A percentile compares a stretch with the other conserved stretches of the same genome.
Conservation (phyloP, 345 rosid species). For the Boechera divaricarpa region DNA sequence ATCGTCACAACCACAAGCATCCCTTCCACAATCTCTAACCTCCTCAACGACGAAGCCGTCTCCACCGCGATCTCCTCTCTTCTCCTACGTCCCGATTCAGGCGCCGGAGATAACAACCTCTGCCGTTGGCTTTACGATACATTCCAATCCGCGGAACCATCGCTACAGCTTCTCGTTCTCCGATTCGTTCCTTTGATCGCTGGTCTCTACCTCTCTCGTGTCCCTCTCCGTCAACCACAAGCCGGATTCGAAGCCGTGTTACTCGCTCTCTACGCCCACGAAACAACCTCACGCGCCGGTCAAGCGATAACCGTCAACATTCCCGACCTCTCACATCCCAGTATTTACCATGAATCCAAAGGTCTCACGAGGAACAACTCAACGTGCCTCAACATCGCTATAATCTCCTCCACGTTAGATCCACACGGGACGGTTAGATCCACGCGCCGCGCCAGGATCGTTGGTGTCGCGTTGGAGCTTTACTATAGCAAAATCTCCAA, state of each 20-base stretch:
- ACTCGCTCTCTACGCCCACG: constrained; percentile 80
- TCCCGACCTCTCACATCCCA: constrained; percentile 75
- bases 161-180: constrained; percentile 74
- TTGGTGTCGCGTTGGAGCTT: constrained; percentile 77
- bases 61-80: constrained; percentile 69
- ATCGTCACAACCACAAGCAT: constrained; percentile 50
- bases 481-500: constrained; percentile 60
- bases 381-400: constrained; percentile 65
- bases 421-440: constrained; percentile 83
- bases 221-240: constrained; percentile 58
- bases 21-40: constrained; percentile 56
- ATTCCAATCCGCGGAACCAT: constrained; percentile 64
- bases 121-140: constrained; percentile 96
- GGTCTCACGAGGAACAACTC: constrained; percentile 45
- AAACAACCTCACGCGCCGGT: constrained; percentile 64
- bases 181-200: constrained; percentile 72
- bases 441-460: constrained; percentile 69
- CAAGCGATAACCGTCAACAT: constrained; percentile 68
- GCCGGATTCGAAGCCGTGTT: constrained; percentile 90
- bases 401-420: constrained; percentile 70
- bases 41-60: constrained; percentile 62
- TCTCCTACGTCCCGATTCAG: constrained; percentile 70
- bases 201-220: constrained; percentile 81
- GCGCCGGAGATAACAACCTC: constrained; percentile 79
- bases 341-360: constrained; percentile 76